Conservation (phyloP, 2,329 filamentous ascomycete genomes). For the Claviceps pusilla region DNA sequence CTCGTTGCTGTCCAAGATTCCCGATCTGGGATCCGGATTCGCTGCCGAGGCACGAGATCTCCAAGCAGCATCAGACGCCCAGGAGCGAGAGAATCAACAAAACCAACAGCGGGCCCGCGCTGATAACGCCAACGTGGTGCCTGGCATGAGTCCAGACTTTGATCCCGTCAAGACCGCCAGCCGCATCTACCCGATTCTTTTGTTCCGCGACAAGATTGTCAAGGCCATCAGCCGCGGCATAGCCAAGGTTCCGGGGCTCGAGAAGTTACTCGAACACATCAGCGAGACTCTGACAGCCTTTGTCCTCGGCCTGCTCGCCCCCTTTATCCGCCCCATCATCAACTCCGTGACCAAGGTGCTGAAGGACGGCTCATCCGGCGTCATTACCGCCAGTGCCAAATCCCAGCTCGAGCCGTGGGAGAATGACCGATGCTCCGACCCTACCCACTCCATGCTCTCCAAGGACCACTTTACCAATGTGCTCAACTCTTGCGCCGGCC, state of each 20-base stretch:
- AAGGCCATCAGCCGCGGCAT: slow-evolving; percentile 73
- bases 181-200: slow-evolving; percentile 87
- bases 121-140: slow-evolving; percentile 44
- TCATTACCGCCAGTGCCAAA: slow-evolving; percentile 53
- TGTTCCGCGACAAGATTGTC: slow-evolving; percentile 88
- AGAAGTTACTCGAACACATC: slow-evolving; percentile 83
- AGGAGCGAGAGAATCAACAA: slow-evolving; percentile 42
- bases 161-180: slow-evolving; percentile 62
- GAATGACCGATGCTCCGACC: slow-evolving; percentile 58
- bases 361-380: slow-evolving; percentile 67
- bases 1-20: slow-evolving; percentile 60
- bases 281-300: slow-evolving; percentile 87
- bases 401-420: slow-evolving; percentile 71
- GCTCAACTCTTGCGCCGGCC: slow-evolving; percentile 61
- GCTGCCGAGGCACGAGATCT: slow-evolving; percentile 51
- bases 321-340: slow-evolving; percentile 86
- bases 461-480: slow-evolving; percentile 76
- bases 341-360: slow-evolving; percentile 68
- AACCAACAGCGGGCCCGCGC: slow-evolving; percentile 27
- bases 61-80: slow-evolving; percentile 44
- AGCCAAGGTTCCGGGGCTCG: slow-evolving; percentile 80
- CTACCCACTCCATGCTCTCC: slow-evolving; percentile 68
- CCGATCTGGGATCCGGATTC: slow-evolving; percentile 50
- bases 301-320: slow-evolving; percentile 76
- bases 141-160: slow-evolving; percentile 60